Evolutionary conservation across 1,139 yeast species (phyloP).

Genomic region (Candida smagusa): DNA sequence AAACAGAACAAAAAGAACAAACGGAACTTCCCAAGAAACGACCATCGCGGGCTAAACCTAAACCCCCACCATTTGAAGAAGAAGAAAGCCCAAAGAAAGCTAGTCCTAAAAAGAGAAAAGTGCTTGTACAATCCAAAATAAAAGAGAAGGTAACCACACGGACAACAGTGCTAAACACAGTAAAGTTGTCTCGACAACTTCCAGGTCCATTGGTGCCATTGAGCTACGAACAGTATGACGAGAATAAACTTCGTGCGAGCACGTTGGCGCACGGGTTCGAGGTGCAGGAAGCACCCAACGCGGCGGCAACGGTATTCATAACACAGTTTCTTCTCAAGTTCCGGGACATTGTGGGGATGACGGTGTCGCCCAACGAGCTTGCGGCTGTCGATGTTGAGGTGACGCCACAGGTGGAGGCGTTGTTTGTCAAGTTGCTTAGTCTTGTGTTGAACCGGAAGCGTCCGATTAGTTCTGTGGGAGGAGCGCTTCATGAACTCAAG

Average conservation of each 20-base stretch:
- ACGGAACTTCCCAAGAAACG: too few species aligned
- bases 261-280: slow-evolving; percentile 31
- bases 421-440: slow-evolving; percentile 35
- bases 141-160: slow-evolving; percentile 11
- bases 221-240: slow-evolving; percentile 39
- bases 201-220: slow-evolving; percentile 42
- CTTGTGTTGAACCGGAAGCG: slow-evolving; percentile 43
- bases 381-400: slow-evolving; percentile 26
- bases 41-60: too few species aligned
- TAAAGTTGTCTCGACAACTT: slow-evolving; percentile 31
- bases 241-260: slow-evolving; percentile 17
- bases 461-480: slow-evolving; percentile 25
- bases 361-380: slow-evolving; percentile 46
- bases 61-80: too few species aligned
- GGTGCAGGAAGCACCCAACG: slow-evolving; percentile 34
- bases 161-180: slow-evolving; percentile 32
- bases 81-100: background rate
- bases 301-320: slow-evolving; percentile 41
- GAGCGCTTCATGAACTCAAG: slow-evolving; percentile 43
- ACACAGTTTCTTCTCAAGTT: slow-evolving; percentile 46
- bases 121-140: background rate
- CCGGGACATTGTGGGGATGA: slow-evolving; percentile 26
- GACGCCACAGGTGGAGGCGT: slow-evolving; percentile 31
- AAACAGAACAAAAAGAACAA: too few species aligned
- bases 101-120: background rate